Percentiles rank a stretch among this genome's conserved stretches.
These are phyloP conservation scores for Leishmania amazonensis DNA, from an alignment of 208 protist genomes.

Conservation along the genomic window DNA sequence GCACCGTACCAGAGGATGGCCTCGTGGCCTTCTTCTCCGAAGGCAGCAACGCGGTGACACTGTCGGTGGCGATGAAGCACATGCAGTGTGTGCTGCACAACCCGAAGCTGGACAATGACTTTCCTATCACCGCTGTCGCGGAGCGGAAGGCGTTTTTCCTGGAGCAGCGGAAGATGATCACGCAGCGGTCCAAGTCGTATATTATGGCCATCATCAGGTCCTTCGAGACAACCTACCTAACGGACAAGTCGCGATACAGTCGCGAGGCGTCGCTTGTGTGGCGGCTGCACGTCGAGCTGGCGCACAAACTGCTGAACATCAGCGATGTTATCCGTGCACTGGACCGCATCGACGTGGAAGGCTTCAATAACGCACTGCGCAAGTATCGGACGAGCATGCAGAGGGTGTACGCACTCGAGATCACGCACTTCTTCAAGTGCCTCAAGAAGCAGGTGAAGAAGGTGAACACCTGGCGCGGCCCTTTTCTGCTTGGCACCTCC, in stretches of 20 bases:
- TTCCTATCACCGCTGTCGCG: slow-evolving; percentile 79
- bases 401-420: slow-evolving; percentile 74
- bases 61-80: slow-evolving; percentile 73
- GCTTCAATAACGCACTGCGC: slow-evolving; percentile 66
- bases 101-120: slow-evolving; percentile 64
- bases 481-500: slow-evolving; percentile 57
- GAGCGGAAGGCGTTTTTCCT: slow-evolving; percentile 80
- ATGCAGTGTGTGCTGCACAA: slow-evolving; percentile 77
- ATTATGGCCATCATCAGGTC: slow-evolving; percentile 57
- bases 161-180: slow-evolving; percentile 77
- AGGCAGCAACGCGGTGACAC: slow-evolving; percentile 56
- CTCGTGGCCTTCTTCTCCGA: slow-evolving; percentile 71
- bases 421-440: slow-evolving; percentile 75
- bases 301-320: slow-evolving; percentile 53
- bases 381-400: slow-evolving; percentile 85
- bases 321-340: slow-evolving; percentile 71
- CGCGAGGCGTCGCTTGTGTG: slow-evolving; percentile 67
- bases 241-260: slow-evolving; percentile 61
- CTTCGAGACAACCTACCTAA: slow-evolving; percentile 61
- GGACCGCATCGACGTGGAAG: slow-evolving; percentile 68
- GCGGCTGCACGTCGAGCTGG: slow-evolving; percentile 72
- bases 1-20: slow-evolving; percentile 37
- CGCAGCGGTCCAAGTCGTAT: slow-evolving; percentile 61
- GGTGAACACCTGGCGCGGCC: slow-evolving; percentile 51
- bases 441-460: slow-evolving; percentile 58